Evolutionary conservation across 139 green algal genomes (phyloP), one percentile per base, ranked within the genome.

Genomic region (Axilococcus clingmanii): DNA sequence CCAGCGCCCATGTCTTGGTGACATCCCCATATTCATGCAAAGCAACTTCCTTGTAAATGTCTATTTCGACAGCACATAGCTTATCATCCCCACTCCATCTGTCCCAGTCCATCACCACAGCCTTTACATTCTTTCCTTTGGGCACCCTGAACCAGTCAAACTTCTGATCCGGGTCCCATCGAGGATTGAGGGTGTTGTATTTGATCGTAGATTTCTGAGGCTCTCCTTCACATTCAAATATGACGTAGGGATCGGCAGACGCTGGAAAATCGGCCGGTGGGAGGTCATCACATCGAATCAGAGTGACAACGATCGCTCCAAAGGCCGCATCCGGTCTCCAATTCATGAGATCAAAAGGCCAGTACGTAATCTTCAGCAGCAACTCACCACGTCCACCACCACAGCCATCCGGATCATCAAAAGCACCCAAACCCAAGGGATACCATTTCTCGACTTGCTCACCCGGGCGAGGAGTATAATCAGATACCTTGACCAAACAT

Each of bases 91-190:
- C 32, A 41, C 24, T 31, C 6, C 69, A 51, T 7, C 27, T 34
- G 27, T 79, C 72, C 17, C 56, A 52, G 25, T 82, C 74, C 6
- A 29, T 67, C 24, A 82, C 42, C 48, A 55, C 52, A 24, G 72
- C 40, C 12, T 53, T 35, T 29, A 82, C 34, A 32, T 59, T 36
- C 37, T 65, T 46, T 4, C 47, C 40, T 15, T n/a, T 41, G 16
- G 57, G 57, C 19, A 74, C 57, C 71, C 42, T 66, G 28, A 68
- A 53, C 41, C 56, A 80, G 32, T 82, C 66, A 29, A 79, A 74
- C 51, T 71, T 75, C 34, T 27, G 40, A 5, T 35, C 44, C 31
- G 19, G 30, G 3, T 11, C 6, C 63, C 63, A 72, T 14, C 17
- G 17, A 14, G 63, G 63, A 35, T 59, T 50, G 22, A 62, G 51